Evolutionary conservation across 208 protist genomes (phyloP).

Genomic region (Entamoeba invadens): DNA sequence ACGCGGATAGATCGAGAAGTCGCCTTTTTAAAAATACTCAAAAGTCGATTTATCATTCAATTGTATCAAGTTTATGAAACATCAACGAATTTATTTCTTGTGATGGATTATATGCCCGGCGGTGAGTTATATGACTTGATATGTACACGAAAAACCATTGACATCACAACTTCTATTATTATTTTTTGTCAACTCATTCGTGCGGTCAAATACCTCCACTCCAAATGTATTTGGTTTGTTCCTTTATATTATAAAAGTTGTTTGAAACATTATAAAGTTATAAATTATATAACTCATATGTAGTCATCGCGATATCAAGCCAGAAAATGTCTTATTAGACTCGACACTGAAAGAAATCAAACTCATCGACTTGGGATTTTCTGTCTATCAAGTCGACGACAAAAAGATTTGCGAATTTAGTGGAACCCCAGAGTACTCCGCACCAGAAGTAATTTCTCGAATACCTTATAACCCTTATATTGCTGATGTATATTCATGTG

Average conservation of each 20-base stretch:
- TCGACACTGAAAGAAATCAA: neutral
- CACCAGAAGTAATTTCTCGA: neutral
- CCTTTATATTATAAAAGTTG: neutral
- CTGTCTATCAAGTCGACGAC: neutral
- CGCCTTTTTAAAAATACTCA: neutral
- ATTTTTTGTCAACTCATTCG: neutral
- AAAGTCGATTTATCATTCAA: neutral
- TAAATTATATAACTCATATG: neutral
- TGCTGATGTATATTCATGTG: constrained; percentile 8
- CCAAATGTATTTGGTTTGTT: neutral
- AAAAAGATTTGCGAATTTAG: neutral
- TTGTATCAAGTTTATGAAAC: neutral
- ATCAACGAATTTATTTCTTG: neutral
- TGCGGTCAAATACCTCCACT: neutral
- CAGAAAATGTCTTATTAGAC: constrained; percentile 22
- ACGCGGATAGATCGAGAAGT: neutral
- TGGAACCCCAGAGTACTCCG: neutral
- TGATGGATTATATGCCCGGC: neutral
- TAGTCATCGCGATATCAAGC: constrained; percentile 15
- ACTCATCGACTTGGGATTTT: neutral
- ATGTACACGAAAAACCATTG: neutral
- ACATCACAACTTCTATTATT: neutral
- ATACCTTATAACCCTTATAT: neutral
- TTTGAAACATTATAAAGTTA: too few species aligned
- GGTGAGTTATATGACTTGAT: neutral